Evolutionary conservation across 495 filamentous ascomycete genomes (phyloP).

Genomic region (Aspergillus bridgeri): DNA sequence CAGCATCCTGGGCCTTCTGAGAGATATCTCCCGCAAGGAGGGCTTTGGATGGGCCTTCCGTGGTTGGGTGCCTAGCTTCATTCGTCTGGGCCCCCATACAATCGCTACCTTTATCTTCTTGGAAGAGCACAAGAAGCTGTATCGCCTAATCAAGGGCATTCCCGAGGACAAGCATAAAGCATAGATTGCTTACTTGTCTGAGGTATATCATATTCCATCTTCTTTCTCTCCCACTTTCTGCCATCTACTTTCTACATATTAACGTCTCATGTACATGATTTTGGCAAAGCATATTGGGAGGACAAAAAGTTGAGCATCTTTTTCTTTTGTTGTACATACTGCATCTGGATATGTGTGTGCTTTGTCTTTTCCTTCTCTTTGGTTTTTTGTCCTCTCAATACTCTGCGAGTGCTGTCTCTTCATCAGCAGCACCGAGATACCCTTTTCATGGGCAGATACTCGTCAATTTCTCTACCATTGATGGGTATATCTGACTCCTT

Average conservation of each 20-base stretch:
- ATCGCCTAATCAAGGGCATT: constrained; percentile 45
- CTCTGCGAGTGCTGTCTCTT: constrained; percentile 7
- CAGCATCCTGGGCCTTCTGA: constrained; percentile 55
- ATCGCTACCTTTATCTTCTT: constrained; percentile 94
- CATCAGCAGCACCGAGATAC: constrained; percentile 9
- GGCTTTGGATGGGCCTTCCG: constrained; percentile 88
- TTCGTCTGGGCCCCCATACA: constrained; percentile 88
- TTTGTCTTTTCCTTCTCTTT: constrained; percentile 9
- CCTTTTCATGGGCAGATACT: not conserved
- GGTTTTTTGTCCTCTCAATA: not conserved
- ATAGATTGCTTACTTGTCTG: constrained; percentile 18
- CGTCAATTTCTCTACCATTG: not conserved
- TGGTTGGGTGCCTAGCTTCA: constrained; percentile 97
- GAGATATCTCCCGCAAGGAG: constrained; percentile 70
- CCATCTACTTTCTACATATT: constrained; percentile 41
- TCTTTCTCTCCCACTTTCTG: constrained; percentile 45
- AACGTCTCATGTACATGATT: constrained; percentile 16
- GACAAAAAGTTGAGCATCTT: constrained; percentile 22
- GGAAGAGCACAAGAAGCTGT: constrained; percentile 67
- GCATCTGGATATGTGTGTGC: constrained; percentile 2
- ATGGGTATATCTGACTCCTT: not conserved
- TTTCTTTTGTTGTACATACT: constrained; percentile 15
- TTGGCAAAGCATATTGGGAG: constrained; percentile 19
- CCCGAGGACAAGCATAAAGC: constrained; percentile 9
- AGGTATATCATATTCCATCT: constrained; percentile 13